Conservation (phyloP, 2,329 filamentous ascomycete species). For the Hymenoscyphus occultus region DNA sequence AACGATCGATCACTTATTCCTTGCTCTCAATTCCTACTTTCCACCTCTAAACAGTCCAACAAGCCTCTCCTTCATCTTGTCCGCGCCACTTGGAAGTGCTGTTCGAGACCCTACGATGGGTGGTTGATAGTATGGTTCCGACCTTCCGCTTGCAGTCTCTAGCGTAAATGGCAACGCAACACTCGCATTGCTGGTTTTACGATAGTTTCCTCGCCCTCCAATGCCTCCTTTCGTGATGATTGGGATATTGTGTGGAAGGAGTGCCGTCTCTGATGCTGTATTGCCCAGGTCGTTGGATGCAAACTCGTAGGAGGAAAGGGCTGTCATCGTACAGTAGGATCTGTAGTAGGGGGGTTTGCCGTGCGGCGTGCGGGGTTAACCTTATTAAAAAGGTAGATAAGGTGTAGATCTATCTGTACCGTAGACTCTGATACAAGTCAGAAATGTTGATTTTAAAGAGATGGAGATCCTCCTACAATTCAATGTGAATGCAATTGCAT, state of each 20-base stretch:
- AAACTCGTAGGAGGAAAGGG: slow-evolving; percentile 1
- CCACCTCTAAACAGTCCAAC: slow-evolving; percentile 7
- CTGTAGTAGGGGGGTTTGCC: neutral
- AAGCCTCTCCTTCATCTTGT: slow-evolving; percentile 12
- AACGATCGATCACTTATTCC: no score
- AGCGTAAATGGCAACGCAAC: neutral
- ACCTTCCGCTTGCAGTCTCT: slow-evolving; percentile 6
- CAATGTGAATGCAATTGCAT: neutral
- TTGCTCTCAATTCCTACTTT: neutral
- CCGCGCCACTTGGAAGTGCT: slow-evolving; percentile 10
- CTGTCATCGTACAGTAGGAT: neutral
- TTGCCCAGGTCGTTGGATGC: slow-evolving; percentile 2
- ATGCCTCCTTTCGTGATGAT: slow-evolving; percentile 4
- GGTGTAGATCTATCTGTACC: neutral
- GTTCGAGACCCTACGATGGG: neutral
- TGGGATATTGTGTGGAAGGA: slow-evolving; percentile 2
- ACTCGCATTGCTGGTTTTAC: neutral
- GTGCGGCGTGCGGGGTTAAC: no score
- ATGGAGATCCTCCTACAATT: neutral
- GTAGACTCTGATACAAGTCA: neutral
- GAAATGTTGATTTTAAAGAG: neutral
- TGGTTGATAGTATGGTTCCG: neutral
- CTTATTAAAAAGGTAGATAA: neutral
- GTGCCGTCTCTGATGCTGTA: neutral
- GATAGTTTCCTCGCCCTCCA: slow-evolving; percentile 8